Evolutionary conservation across 2,329 filamentous ascomycete species (phyloP), one percentile per base, ranked within the genome.

Genomic region (Aureobasidium sp.): DNA sequence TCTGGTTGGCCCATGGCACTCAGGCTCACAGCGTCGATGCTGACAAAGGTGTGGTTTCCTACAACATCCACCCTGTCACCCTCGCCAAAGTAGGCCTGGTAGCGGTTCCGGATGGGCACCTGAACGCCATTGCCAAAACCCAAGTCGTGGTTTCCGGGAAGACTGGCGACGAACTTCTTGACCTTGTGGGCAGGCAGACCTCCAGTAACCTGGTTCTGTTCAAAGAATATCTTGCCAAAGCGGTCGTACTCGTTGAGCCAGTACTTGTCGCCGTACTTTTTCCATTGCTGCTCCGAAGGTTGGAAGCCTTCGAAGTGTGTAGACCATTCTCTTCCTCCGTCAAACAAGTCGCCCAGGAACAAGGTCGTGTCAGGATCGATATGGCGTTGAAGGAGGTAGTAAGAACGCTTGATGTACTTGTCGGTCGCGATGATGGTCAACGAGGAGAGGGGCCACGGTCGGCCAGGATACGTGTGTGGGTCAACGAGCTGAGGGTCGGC

Each of bases 271-370:
- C 86, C 89, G 69, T 95, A 96, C 63, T 84, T 83, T 65, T 81
- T 84, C 68, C 86, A 88, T 29, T 86, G 90, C 64, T 81, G 78
- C 67, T 88, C 84, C 0, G 89, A 79, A 57, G 78, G 81, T 17
- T 64, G 86, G 29, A 65, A 62, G 33, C 57, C 58, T 25, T 38
- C 50, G n/a, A 60, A 43, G 25, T 79, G 79, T 2, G 74, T 77
- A 13, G 92, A 93, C 94, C 94, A 99, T 77, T 99, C 94, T 66
- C 94, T 83, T 9, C 94, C 94, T 4, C 94, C 94, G 70, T 99
- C 94, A 68, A 99, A 96, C 0, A 99, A 77, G 70, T 99, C 94
- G 8, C 94, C 94, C 0, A 99, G 78, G 70, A 99, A 97, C 70
- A 96, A 84, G 0, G 95, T 79, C 17, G 89, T 92, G 70, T 96